Conservation (phyloP, 2,329 filamentous ascomycete genomes). For the Venturia asperata region DNA sequence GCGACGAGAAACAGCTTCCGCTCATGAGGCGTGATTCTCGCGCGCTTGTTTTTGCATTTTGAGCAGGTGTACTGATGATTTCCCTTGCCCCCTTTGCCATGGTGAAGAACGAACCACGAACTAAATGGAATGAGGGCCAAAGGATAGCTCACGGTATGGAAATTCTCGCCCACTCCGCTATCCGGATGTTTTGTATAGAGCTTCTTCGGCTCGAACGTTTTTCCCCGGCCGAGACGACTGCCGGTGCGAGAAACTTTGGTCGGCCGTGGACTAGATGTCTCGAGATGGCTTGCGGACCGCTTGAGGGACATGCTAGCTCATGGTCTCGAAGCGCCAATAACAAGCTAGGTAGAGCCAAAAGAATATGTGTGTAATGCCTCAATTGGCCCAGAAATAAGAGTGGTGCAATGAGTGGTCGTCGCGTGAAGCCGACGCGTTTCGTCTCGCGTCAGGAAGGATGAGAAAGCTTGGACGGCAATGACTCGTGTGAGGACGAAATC, state of each 20-base stretch:
- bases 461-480: not conserved
- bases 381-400: not conserved
- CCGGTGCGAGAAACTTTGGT: slow-evolving; percentile 22
- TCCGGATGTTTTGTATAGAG: slow-evolving; percentile 24
- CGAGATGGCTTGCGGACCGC: not conserved
- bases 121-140: slow-evolving; percentile 25
- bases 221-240: slow-evolving; percentile 20
- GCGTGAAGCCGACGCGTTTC: not conserved
- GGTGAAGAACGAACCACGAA: slow-evolving; percentile 26
- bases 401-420: not conserved
- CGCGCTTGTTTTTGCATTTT: slow-evolving; percentile 20
- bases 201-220: slow-evolving; percentile 20
- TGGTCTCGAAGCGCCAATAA: not conserved
- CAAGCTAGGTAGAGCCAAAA: not conserved
- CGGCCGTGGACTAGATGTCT: slow-evolving; percentile 4
- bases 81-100: slow-evolving; percentile 5
- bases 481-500: not conserved
- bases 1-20: slow-evolving; percentile 29
- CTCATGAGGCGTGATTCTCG: slow-evolving; percentile 23
- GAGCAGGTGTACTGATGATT: slow-evolving; percentile 23
- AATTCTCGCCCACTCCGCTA: slow-evolving; percentile 24
- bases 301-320: not conserved
- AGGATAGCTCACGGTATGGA: slow-evolving; percentile 27
- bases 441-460: not conserved
- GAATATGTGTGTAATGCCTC: not conserved